Base-by-base conservation (phyloP, 805 yeast genomes). In the Candida yuanshanica region DNA sequence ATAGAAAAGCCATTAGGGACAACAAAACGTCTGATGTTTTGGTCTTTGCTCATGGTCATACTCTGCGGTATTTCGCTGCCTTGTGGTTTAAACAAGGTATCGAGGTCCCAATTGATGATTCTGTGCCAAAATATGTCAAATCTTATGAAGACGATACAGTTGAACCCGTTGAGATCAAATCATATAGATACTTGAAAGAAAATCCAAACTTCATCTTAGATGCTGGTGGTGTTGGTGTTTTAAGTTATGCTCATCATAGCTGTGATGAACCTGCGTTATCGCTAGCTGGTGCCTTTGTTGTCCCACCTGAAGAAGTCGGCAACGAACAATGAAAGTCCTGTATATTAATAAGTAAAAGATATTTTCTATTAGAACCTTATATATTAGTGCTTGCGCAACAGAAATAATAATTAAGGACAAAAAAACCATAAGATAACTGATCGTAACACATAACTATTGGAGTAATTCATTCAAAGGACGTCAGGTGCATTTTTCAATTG, bases 211-310 rank as follows among this genome's bases (percentile, higher is more conserved):
- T 89, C 61, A 68, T 91, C 60, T 68, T 91, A 51, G 96, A 91
- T 59, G 95, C 98, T 21, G 96, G 97, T 49, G 97, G 96, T 33
- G 86, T 88, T 33, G 96, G 96, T 46, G 95, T 89, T 2, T 69
- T 91, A 56, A 80, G 93, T 49, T 90, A 90, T 62, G 95, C 87
- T 54, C 98, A 90, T 61, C 79, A 82, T 56, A 80, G 73, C 59
- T 72, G 86, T 42, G 72, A 82, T 29, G 97, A 91, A 64, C 97
- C 97, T 4, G 96, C 96, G 0, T 60, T 91, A 43, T 77, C 72
- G 38, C 69, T 91, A 44, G 84, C 95, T 3, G 95, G 95, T 36
- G 91, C 95, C 0, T 88, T 87, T 52, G 68, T 69, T 7, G 81
- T 83, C 12, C 91, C 88, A 12, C 77, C 76, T 9, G 83, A 76